Base-by-base conservation (phyloP, 2,329 filamentous ascomycete genomes). In the Colletotrichum camelliae region DNA sequence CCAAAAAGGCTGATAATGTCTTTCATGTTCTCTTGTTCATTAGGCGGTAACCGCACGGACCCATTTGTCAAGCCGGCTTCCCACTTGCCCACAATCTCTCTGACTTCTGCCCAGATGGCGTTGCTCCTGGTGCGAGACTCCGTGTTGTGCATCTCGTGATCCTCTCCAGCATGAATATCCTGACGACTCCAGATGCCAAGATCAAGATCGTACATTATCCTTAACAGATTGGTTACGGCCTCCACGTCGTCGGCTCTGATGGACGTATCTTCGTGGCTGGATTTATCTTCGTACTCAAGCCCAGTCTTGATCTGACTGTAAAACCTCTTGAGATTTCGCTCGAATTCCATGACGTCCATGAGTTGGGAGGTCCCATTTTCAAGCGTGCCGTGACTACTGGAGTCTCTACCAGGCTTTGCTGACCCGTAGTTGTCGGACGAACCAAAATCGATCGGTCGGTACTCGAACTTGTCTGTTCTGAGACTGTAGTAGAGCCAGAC, bases 201-300 rank as follows among this genome's bases (percentile, higher is more conserved):
- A 31, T 72, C 69, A 24, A 43, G 33, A n/a, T 55, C 37, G 61
- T 33, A 72, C 69, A 72, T 72, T 1, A 18, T 24, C 33, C 35
- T 52, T 4, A 72, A 29, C 5, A 72, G 43, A 31, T 87, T 86
- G 6, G 81, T 81, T 4, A 79, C 84, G 37, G 87, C 86, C 13
- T 80, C 79, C 16, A 85, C 83, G 29, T 88, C 86, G 55, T 87
- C 86, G 65, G 86, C 82, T 76, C 88, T 87, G 39, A 84, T 82
- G 10, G 6, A 18, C 12, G 24, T 2, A 18, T 62, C 31, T 16
- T 29, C n/a, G 8, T 66, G 24, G 70, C 88, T 86, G 7, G 83
- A 3, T 18, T 43, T 43, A 3, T 43, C 37, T 43, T 43, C 83
- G 39, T 87, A 76, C 27, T 72, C 69, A 2, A 65, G 37, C 29